Evolutionary conservation across 2,329 filamentous ascomycete genomes (phyloP).

Genomic region (Fusarium anguioides): DNA sequence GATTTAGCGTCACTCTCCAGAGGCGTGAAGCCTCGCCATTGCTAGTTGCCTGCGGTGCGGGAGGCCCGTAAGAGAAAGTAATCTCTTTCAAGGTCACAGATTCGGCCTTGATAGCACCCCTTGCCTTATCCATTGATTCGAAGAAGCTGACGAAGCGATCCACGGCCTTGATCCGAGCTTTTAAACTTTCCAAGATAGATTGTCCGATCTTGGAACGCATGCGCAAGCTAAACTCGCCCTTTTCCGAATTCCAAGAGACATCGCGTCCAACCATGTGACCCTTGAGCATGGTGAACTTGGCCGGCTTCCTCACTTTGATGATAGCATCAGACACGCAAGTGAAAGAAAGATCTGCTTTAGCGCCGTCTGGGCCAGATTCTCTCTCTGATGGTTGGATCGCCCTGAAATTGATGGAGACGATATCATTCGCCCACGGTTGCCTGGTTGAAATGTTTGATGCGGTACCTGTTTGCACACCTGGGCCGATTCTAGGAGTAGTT

Average conservation of each 20-base stretch:
- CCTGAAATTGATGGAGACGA: conserved; percentile 68
- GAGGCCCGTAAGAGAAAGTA: conserved; percentile 73
- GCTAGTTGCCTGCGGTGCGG: conserved; percentile 3
- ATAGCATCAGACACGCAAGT: conserved; percentile 62
- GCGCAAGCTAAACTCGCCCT: conserved; percentile 72
- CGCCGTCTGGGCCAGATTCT: conserved; percentile 16
- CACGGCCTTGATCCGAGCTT: conserved; percentile 71
- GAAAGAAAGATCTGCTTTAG: conserved; percentile 40
- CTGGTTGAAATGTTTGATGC: conserved; percentile 40
- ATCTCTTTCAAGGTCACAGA: conserved; percentile 71
- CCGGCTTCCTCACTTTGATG: conserved; percentile 64
- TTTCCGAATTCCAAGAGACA: conserved; percentile 68
- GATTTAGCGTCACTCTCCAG: conserved; percentile 69
- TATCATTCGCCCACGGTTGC: conserved; percentile 68
- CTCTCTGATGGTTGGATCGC: conserved; percentile 51
- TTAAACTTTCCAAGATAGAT: conserved; percentile 68
- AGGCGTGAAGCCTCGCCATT: conserved; percentile 35
- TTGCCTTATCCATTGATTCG: conserved; percentile 69
- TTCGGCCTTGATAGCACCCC: conserved; percentile 66
- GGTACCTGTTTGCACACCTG: conserved; percentile 39
- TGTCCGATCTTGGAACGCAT: conserved; percentile 69
- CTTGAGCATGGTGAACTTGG: conserved; percentile 66
- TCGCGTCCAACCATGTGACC: conserved; percentile 66
- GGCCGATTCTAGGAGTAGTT: conserved; percentile 36
- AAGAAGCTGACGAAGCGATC: conserved; percentile 78